Evolutionary conservation across 345 rosid species (phyloP), one percentile per base, ranked within the genome.

Genomic region (Microthlaspi erraticum): DNA sequence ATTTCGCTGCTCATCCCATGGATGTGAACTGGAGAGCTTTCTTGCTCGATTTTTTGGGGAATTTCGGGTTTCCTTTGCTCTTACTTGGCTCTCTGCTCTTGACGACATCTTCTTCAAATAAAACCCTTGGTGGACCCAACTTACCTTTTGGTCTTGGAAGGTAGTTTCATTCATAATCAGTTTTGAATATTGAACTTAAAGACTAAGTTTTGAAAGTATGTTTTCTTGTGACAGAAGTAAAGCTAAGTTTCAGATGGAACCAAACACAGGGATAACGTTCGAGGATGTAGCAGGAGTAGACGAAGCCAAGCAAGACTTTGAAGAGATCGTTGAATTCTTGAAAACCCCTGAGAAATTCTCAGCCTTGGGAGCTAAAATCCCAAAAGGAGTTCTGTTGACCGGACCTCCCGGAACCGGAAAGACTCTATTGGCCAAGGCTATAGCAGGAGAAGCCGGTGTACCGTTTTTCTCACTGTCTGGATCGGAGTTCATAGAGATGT

Each of bases 241-340:
- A 76, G 89, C 97, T 52, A 91, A 84, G 76, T 84, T 91, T 77
- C 76, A 86, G 83, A 87, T 88, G 90, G 91, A 91, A 38, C 89
- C 92, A 5, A 91, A 85, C 65, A 88, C 90, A 0, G 91, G 89
- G 64, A 82, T 85, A 36, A 91, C 97, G 19, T 88, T 91, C 45
- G 77, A 86, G 20, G 97, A 91, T 44, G 89, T 88, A 46, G 97
- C 91, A 10, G 97, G 94, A 69, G 85, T 86, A 16, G 97, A 88
- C 63, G 94, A 91, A 83, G 97, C 88, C n/a, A 88, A 85, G 74
- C 86, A 88, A 78, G 97, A 91, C 63, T 85, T 86, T 64, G 84
- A 84, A 61, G 94, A 88, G 76, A 79, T 88, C 43, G 94, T 90
- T 11, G 85, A 88, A 61, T 90, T 90, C 79, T 62, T 88, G 32